Conservation (phyloP, 768 basidiomycete genomes). For the Pisolithus tinctorius region DNA sequence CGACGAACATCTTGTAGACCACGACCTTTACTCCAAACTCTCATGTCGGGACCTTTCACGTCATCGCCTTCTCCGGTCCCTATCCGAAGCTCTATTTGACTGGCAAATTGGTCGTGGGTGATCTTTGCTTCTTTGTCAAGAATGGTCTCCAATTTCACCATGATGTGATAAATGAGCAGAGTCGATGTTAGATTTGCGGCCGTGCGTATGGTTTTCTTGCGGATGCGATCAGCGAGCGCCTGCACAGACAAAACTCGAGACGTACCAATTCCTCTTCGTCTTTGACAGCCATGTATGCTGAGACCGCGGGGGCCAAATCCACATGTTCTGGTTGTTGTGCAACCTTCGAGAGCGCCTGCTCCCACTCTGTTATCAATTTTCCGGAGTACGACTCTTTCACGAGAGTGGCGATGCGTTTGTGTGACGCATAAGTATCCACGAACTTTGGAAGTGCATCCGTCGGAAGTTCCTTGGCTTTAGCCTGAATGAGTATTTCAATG, state of each 20-base stretch:
- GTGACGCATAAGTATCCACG: conserved; percentile 50
- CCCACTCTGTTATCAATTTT: conserved; percentile 86
- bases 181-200: conserved; percentile 81
- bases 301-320: conserved; percentile 73
- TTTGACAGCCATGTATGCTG: conserved; percentile 77
- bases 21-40: conserved; percentile 80
- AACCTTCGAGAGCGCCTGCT: conserved; percentile 48
- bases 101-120: conserved; percentile 78
- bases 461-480: conserved; percentile 72
- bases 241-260: neutral
- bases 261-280: conserved; percentile 88
- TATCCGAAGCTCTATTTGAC: conserved; percentile 80
- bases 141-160: conserved; percentile 82
- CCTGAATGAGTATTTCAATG: conserved; percentile 71
- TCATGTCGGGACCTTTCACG: conserved; percentile 85
- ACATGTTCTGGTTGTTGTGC: conserved; percentile 62
- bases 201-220: conserved; percentile 68
- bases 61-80: conserved; percentile 62
- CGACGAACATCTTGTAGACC: conserved; percentile 64
- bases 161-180: conserved; percentile 78
- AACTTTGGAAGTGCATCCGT: conserved; percentile 72
- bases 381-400: conserved; percentile 81
- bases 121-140: conserved; percentile 90
- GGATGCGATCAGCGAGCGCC: conserved; percentile 6
- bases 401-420: conserved; percentile 65